Percentiles rank a stretch among this genome's conserved stretches.
These are phyloP conservation scores for Scedosporium dehoogii DNA, from an alignment of 2,329 filamentous ascomycete species.

Conservation along the genomic window DNA sequence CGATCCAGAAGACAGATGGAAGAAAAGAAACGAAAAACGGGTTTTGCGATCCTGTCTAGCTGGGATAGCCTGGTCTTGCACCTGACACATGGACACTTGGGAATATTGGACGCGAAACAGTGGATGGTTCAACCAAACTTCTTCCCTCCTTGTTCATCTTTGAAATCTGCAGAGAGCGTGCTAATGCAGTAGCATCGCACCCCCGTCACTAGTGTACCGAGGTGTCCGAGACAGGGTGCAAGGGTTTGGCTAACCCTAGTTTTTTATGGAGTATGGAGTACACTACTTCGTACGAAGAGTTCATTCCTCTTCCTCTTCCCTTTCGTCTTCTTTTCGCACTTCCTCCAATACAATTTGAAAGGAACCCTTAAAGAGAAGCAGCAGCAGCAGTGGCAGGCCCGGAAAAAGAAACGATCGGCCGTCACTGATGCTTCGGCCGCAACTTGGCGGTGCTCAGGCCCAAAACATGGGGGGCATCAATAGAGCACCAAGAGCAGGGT, in stretches of 20 bases:
- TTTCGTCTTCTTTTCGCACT: background rate
- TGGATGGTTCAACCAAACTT: background rate
- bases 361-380: background rate
- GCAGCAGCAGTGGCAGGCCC: no score
- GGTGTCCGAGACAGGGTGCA: background rate
- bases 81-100: background rate
- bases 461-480: background rate
- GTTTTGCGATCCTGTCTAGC: background rate
- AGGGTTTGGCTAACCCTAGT: background rate
- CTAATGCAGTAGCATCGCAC: background rate
- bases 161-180: background rate
- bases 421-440: background rate
- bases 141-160: background rate
- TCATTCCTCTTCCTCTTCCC: background rate
- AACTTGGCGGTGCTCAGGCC: background rate
- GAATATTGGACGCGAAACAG: background rate
- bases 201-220: background rate
- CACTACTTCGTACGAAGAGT: no score
- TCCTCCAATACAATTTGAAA: background rate
- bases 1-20: background rate
- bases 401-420: background rate
- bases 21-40: background rate
- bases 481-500: background rate
- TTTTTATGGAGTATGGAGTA: background rate
- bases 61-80: background rate